Evolutionary conservation across 2,329 filamentous ascomycete genomes (phyloP), one percentile per base, ranked within the genome.

Genomic region (Blumeriella jaapii): DNA sequence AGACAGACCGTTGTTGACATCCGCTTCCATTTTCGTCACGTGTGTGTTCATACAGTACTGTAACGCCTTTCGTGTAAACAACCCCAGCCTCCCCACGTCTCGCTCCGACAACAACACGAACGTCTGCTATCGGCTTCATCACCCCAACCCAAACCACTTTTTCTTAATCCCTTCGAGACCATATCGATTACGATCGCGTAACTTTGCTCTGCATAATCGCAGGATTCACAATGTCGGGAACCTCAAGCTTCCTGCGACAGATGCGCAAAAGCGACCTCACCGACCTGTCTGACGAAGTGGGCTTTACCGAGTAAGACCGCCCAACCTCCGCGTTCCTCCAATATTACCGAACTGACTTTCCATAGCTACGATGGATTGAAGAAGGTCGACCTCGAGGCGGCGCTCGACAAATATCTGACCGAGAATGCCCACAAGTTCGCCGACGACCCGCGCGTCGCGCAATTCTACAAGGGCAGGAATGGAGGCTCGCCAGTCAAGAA

Each of bases 191-290:
- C 39, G 42, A 41, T 54, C 68, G 68, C 69, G 59, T 61, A 52
- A 46, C 52, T 55, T 55, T 61, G 65, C 65, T 64, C 68, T 59
- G 46, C 47, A 45, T 28, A 52, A 48, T 56, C 51, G 44, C 51
- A 53, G 41, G 42, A 40, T 49, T 50, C 51, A 69, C 56, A 51
- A 82, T 82, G 77, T 74, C 75, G 43, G 62, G 62, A 50, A 63
- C 61, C 48, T 74, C 79, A 55, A 73, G 75, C 50, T 93, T 82
- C 74, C 69, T 94, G 56, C 72, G 78, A 59, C 70, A 71, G 58
- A 82, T 91, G 69, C 79, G 82, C 65, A 93, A 93, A 69, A 69
- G 68, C 50, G 83, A 89, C 46, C 71, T 94, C 38, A 59, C 74
- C 50, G 78, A 82, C 44, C 67, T 93, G 43, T 83, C 84, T 40